Evolutionary conservation across 228 moss, liverwort and hornwort species (phyloP).

Genomic region (Sphagnum magellanicum): DNA sequence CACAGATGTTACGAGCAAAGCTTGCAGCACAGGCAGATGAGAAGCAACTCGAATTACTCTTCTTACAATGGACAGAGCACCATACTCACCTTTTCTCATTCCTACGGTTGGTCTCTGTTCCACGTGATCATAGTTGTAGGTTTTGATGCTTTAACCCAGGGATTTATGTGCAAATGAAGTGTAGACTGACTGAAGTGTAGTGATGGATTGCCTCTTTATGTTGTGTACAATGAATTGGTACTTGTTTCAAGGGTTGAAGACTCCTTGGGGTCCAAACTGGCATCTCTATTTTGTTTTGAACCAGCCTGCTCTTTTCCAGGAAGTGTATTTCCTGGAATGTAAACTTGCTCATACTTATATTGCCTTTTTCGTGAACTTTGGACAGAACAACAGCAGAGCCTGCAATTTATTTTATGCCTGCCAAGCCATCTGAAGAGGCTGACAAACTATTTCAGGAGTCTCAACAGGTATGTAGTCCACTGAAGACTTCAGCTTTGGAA

Average conservation of each 20-base stretch:
- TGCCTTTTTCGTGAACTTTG: neutral
- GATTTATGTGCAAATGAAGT: too few species aligned
- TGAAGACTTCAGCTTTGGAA: neutral
- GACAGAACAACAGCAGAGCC: slow-evolving; percentile 86
- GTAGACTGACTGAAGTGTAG: neutral
- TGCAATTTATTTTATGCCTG: slow-evolving; percentile 77
- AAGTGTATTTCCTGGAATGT: too few species aligned
- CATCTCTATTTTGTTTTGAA: neutral
- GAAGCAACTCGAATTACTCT: slow-evolving; percentile 85
- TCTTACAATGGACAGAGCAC: slow-evolving; percentile 93
- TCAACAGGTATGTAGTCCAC: slow-evolving; percentile 51
- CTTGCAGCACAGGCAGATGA: slow-evolving; percentile 86
- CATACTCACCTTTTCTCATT: slow-evolving; percentile 68
- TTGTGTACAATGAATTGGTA: neutral
- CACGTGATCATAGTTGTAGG: too few species aligned
- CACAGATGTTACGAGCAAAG: slow-evolving; percentile 80
- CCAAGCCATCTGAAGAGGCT: slow-evolving; percentile 68
- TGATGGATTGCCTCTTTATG: neutral
- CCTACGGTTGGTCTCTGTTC: slow-evolving; percentile 42
- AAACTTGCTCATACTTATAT: too few species aligned
- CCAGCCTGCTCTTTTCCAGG: too few species aligned
- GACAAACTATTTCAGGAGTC: slow-evolving; percentile 72
- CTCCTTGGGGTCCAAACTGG: neutral
- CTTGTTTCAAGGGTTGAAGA: too few species aligned
- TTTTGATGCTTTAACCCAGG: too few species aligned